Evolutionary conservation across 305 asterid species (phyloP).

Genomic region (Petunia hybrid): DNA sequence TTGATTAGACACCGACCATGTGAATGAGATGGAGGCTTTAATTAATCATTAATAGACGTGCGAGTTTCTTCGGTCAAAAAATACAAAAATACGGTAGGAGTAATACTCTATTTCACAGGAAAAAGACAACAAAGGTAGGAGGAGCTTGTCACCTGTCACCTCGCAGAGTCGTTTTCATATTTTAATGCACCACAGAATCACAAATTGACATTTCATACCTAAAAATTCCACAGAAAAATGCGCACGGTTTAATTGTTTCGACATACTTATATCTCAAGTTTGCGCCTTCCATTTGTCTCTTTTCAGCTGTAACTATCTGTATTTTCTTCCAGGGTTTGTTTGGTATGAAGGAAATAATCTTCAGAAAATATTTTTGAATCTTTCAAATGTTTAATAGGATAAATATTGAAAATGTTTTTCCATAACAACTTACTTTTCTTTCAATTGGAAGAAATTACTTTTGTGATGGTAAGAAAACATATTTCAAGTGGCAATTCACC

Average conservation of each 20-base stretch:
- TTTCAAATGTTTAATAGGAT: too few species aligned
- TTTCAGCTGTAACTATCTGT: too few species aligned
- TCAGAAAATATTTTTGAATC: too few species aligned
- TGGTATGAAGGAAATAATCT: too few species aligned
- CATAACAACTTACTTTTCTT: too few species aligned
- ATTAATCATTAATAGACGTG: not conserved
- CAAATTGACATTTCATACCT: not conserved
- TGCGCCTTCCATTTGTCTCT: not conserved
- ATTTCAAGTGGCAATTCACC: too few species aligned
- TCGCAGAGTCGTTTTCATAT: not conserved
- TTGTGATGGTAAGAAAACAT: too few species aligned
- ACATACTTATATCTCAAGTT: not conserved
- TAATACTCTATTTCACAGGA: too few species aligned
- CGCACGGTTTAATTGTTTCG: constrained; percentile 10
- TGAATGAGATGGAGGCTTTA: not conserved
- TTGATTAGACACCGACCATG: not conserved
- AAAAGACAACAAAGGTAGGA: not conserved
- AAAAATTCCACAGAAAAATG: not conserved
- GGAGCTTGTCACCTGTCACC: not conserved
- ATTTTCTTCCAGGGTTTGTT: too few species aligned
- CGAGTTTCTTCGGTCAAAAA: not conserved
- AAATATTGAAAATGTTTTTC: too few species aligned
- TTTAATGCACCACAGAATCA: not conserved
- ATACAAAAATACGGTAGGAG: too few species aligned
- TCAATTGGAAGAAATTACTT: too few species aligned